Conservation (phyloP, 306 rosid genomes). For the Inga leiocalycina region DNA sequence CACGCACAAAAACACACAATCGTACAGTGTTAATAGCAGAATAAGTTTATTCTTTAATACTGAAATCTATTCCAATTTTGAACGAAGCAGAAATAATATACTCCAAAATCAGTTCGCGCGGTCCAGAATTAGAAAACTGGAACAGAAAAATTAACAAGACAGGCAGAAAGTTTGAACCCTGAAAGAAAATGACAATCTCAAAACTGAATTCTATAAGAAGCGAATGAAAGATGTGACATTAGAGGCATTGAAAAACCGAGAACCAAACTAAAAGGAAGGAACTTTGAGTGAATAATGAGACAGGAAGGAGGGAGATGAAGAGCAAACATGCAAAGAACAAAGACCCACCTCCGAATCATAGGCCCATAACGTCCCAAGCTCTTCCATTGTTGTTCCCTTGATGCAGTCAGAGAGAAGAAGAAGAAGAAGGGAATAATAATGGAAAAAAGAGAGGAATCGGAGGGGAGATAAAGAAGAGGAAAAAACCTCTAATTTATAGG, state of each 20-base stretch:
- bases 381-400: conserved; percentile 55
- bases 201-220: neutral
- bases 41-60: neutral
- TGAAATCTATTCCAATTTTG: neutral
- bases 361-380: conserved; percentile 48
- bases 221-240: conserved; percentile 27
- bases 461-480: conserved; percentile 33
- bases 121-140: neutral
- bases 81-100: neutral
- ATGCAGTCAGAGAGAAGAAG: conserved; percentile 12
- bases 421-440: conserved; percentile 4
- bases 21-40: neutral
- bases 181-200: neutral
- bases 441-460: neutral
- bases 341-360: conserved; percentile 59
- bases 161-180: neutral
- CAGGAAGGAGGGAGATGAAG: neutral
- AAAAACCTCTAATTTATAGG: conserved; percentile 53
- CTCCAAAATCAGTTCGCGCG: neutral
- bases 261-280: neutral
- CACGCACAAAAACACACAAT: neutral
- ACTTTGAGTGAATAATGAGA: neutral
- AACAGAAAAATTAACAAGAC: neutral
- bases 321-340: neutral
- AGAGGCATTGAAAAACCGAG: conserved; percentile 14